Percentiles rank a stretch among this genome's conserved stretches.
phyloP scores from a whole-genome alignment of 371 early-diverging fungal species.

The Mucor mucedo region DNA sequence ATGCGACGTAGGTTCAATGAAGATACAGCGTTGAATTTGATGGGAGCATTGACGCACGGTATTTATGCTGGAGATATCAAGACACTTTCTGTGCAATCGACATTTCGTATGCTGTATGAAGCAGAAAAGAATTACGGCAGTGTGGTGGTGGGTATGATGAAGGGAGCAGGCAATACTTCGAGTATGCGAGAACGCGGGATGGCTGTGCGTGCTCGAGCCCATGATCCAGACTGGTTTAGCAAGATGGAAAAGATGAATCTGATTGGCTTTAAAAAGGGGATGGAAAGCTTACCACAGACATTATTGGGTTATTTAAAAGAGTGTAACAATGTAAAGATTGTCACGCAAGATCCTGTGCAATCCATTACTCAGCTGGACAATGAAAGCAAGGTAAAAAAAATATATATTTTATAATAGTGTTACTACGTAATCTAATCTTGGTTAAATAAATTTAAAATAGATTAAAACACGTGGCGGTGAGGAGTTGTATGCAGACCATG shows the following conservation, averaged over 20 bases:
- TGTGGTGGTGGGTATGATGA: constrained; percentile 49
- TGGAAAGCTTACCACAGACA: constrained; percentile 71
- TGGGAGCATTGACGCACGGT: constrained; percentile 90
- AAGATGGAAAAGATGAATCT: constrained; percentile 71
- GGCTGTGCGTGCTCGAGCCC: constrained; percentile 41
- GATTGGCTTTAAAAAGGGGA: constrained; percentile 81
- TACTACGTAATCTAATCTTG: not conserved
- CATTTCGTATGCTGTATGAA: constrained; percentile 70
- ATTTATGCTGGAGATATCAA: constrained; percentile 91
- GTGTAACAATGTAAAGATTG: constrained; percentile 60
- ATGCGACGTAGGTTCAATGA: constrained; percentile 76
- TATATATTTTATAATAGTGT: not conserved
- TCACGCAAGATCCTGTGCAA: constrained; percentile 43
- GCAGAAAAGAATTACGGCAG: constrained; percentile 73
- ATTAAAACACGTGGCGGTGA: constrained; percentile 17
- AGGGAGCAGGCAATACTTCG: constrained; percentile 39
- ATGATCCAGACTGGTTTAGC: constrained; percentile 62
- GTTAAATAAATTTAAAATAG: constrained; percentile 5
- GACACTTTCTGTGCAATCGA: constrained; percentile 75
- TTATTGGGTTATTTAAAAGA: constrained; percentile 55
- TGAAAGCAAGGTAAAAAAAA: constrained; percentile 40
- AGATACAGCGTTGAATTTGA: constrained; percentile 51
- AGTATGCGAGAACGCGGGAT: constrained; percentile 45
- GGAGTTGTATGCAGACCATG: constrained; percentile 21
- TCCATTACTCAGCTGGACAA: constrained; percentile 35